phyloP scores from a whole-genome alignment of 176 grass and related monocot species.

The Carex cristatella region DNA sequence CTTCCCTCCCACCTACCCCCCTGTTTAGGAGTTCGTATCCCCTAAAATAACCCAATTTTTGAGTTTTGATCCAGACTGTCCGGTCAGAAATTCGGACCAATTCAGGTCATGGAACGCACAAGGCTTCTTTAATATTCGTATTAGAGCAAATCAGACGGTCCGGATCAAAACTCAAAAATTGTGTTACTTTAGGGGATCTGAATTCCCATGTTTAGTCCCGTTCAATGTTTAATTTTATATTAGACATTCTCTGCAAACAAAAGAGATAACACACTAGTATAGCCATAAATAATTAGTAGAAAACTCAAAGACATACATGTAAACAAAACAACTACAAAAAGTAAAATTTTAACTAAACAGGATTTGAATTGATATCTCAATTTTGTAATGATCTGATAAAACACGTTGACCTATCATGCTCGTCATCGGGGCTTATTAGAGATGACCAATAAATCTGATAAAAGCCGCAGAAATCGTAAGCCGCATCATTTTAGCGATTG shows the following conservation, averaged over 20 bases:
- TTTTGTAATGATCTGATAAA: not conserved
- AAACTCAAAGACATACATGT: not conserved
- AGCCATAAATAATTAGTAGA: not conserved
- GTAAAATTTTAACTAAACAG: not conserved
- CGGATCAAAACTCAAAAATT: no score
- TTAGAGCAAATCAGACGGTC: no score
- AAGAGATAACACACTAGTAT: not conserved
- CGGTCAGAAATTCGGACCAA: no score
- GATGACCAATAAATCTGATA: not conserved
- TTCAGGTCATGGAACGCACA: no score
- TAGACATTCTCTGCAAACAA: not conserved
- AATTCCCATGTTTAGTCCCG: no score
- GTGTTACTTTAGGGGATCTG: no score
- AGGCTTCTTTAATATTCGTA: no score
- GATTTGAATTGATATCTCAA: not conserved
- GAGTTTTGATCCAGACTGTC: no score
- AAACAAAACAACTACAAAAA: not conserved
- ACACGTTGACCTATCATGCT: not conserved
- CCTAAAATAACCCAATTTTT: no score
- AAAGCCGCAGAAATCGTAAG: not conserved
- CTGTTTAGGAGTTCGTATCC: no score
- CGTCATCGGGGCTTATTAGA: not conserved
- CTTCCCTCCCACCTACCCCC: no score
- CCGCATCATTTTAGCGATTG: slow-evolving; percentile 33
- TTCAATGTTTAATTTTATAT: not conserved